These are phyloP conservation scores for Lachnellula subtilissima DNA, from an alignment of 2,329 filamentous ascomycete species.

Conservation along the genomic window DNA sequence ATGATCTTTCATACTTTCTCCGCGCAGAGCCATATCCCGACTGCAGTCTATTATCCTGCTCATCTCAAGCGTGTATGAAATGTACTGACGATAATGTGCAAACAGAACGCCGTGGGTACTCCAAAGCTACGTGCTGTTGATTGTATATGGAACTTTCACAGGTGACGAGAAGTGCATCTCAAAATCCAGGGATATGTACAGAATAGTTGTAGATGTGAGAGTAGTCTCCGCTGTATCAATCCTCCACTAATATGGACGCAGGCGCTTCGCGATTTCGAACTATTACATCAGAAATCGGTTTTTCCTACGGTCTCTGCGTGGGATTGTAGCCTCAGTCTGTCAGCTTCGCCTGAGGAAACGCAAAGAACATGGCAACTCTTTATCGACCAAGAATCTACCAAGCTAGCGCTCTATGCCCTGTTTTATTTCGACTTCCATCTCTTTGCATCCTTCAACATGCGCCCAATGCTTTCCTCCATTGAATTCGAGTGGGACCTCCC, in stretches of 20 bases:
- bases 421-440: slow-evolving; percentile 31
- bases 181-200: slow-evolving; percentile 28
- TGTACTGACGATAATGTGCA: too few relatives aligned
- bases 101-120: too few relatives aligned
- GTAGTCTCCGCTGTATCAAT: too few relatives aligned
- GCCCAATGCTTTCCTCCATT: slow-evolving; percentile 29
- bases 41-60: too few relatives aligned
- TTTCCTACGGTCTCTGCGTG: slow-evolving; percentile 17
- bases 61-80: too few relatives aligned
- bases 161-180: slow-evolving; percentile 24
- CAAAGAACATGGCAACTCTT: slow-evolving; percentile 27
- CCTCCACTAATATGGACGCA: slow-evolving; percentile 2
- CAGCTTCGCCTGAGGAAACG: slow-evolving; percentile 10
- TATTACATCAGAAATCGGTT: slow-evolving; percentile 25
- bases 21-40: too few relatives aligned
- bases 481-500: slow-evolving; percentile 21
- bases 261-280: slow-evolving; percentile 27
- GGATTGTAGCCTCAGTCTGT: slow-evolving; percentile 2
- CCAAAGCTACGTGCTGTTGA: too few relatives aligned
- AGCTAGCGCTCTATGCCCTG: slow-evolving; percentile 29
- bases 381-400: slow-evolving; percentile 31
- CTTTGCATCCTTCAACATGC: slow-evolving; percentile 29
- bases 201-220: slow-evolving; percentile 28
- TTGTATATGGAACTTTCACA: slow-evolving; percentile 30
- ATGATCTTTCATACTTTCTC: too few relatives aligned